phyloP scores from a whole-genome alignment of 2,329 filamentous ascomycete species.

The Fusarium staphyleae region DNA sequence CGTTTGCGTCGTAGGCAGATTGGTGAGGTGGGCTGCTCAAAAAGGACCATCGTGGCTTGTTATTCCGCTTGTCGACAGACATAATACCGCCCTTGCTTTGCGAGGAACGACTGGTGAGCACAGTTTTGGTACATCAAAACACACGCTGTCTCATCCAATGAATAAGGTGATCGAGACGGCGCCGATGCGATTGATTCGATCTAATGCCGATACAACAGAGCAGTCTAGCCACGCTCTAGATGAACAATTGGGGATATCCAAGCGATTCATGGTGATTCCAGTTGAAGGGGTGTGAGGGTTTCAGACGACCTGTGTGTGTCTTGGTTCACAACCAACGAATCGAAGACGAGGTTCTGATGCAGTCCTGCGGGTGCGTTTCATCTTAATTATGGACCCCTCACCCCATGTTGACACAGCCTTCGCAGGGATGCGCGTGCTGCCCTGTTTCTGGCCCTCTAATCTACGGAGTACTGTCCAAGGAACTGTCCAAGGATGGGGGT shows the following conservation, averaged over 20 bases:
- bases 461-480: constrained; percentile 2
- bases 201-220: constrained; percentile 18
- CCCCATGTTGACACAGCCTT: constrained; percentile 35
- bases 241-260: constrained; percentile 11
- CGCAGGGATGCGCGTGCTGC: constrained; percentile 37
- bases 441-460: constrained; percentile 15
- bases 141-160: constrained; percentile 17
- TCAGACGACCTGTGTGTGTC: constrained; percentile 39
- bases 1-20: not conserved
- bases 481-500: constrained; percentile 3
- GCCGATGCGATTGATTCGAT: constrained; percentile 30
- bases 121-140: constrained; percentile 25
- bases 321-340: constrained; percentile 46
- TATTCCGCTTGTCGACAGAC: not conserved
- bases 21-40: not conserved
- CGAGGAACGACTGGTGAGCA: not conserved
- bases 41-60: constrained; percentile 1
- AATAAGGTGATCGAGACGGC: not conserved
- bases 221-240: constrained; percentile 10
- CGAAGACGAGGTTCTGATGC: constrained; percentile 49
- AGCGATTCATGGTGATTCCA: not conserved
- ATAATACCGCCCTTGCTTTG: not conserved
- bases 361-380: constrained; percentile 61
- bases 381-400: constrained; percentile 45
- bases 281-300: constrained; percentile 33